Conservation (phyloP, 192 early-diverging fungal species). For the Coemansia sp. region DNA sequence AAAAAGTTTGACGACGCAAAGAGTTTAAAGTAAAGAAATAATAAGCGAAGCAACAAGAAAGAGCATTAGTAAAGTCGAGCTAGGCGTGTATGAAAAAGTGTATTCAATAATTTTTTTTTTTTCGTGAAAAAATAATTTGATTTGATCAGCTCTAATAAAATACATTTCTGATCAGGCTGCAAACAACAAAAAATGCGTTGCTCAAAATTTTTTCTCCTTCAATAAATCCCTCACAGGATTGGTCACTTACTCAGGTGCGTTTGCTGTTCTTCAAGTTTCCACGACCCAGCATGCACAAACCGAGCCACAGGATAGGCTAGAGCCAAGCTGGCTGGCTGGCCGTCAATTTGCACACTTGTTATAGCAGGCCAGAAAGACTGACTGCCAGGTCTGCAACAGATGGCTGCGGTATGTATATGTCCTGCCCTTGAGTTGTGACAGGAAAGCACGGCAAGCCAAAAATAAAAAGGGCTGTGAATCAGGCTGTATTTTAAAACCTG, state of each 20-base stretch:
- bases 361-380: no score
- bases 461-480: no score
- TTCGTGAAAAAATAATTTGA: slow-evolving; percentile 10
- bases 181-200: not conserved
- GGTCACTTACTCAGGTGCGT: not conserved
- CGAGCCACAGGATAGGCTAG: not conserved
- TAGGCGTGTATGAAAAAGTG: not conserved
- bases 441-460: no score
- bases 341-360: not conserved
- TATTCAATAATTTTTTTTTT: not conserved
- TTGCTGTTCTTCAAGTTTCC: no score
- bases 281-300: no score
- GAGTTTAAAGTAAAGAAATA: not conserved
- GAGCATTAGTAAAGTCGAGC: not conserved
- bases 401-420: no score
- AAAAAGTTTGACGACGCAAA: slow-evolving; percentile 1
- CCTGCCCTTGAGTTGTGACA: not conserved
- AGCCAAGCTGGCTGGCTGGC: not conserved
- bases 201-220: not conserved
- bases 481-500: no score
- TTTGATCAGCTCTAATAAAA: slow-evolving; percentile 9
- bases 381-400: no score
- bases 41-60: slow-evolving; percentile 4
- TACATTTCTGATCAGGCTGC: not conserved
- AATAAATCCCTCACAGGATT: not conserved